Evolutionary conservation across 1,139 yeast species (phyloP).

Genomic region (Saccharomyces hybrid): DNA sequence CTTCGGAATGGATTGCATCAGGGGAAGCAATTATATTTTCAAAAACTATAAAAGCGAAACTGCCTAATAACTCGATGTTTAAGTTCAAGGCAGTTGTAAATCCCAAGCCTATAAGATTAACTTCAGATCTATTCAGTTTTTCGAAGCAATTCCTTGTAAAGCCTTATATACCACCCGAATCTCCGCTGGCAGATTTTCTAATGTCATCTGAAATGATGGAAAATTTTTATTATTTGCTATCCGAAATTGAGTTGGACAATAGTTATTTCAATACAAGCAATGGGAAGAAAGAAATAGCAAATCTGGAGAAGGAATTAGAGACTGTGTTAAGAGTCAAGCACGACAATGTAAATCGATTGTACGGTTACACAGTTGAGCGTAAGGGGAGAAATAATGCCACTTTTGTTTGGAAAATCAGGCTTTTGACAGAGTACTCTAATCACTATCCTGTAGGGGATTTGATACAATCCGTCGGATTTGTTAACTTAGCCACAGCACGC

Average conservation of each 20-base stretch:
- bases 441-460: slow-evolving; percentile 57
- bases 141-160: slow-evolving; percentile 64
- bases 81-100: slow-evolving; percentile 68
- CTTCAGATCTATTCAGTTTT: slow-evolving; percentile 44
- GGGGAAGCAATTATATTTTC: slow-evolving; percentile 62
- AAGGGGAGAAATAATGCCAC: slow-evolving; percentile 29
- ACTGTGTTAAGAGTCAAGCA: slow-evolving; percentile 49
- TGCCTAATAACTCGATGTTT: slow-evolving; percentile 38
- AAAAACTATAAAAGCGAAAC: slow-evolving; percentile 43
- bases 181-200: slow-evolving; percentile 29
- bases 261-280: slow-evolving; percentile 59
- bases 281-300: slow-evolving; percentile 67
- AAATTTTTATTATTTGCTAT: slow-evolving; percentile 50
- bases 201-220: slow-evolving; percentile 32
- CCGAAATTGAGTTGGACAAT: slow-evolving; percentile 60
- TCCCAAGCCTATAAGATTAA: slow-evolving; percentile 44
- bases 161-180: slow-evolving; percentile 50
- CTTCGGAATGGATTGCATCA: slow-evolving; percentile 32
- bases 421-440: slow-evolving; percentile 59
- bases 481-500: slow-evolving; percentile 69
- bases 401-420: slow-evolving; percentile 51
- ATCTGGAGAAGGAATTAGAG: slow-evolving; percentile 67
- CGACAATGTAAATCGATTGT: slow-evolving; percentile 54
- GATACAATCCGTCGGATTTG: slow-evolving; percentile 57
- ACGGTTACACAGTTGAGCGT: slow-evolving; percentile 66